Evolutionary conservation across 1,284 basidiomycete genomes (phyloP).

Genomic region (Irpex lacteus): DNA sequence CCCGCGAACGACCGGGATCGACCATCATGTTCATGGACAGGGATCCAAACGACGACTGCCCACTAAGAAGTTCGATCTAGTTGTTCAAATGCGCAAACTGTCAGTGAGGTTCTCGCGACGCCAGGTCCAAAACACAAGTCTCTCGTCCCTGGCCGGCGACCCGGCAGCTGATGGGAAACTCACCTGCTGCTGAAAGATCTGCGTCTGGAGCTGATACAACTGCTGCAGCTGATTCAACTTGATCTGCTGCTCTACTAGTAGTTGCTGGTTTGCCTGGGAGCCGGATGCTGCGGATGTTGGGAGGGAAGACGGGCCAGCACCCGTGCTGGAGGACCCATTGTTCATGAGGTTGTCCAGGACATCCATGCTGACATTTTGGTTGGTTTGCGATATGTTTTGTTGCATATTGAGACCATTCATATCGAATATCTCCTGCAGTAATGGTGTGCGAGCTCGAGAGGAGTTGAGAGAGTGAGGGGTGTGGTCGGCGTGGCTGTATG

Average conservation of each 20-base stretch:
- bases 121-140: background rate
- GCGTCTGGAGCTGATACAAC: conserved; percentile 70
- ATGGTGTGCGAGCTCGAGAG: background rate
- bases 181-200: conserved; percentile 85
- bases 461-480: background rate
- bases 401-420: conserved; percentile 18
- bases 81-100: background rate
- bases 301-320: conserved; percentile 6
- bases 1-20: conserved; percentile 30
- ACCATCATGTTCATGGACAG: conserved; percentile 29
- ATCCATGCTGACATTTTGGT: conserved; percentile 38
- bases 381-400: conserved; percentile 22
- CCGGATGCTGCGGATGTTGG: conserved; percentile 6
- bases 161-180: conserved; percentile 7
- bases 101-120: background rate
- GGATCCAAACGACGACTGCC: conserved; percentile 36
- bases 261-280: conserved; percentile 18
- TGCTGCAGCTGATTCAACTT: conserved; percentile 65
- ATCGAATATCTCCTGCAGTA: conserved; percentile 1
- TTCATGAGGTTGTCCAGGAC: conserved; percentile 49
- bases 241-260: conserved; percentile 32
- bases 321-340: conserved; percentile 29
- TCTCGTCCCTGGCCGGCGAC: too few relatives aligned
- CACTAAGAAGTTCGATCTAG: conserved; percentile 72
- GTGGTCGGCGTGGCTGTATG: conserved; percentile 10